Evolutionary conservation across 495 filamentous ascomycete genomes (phyloP).

Genomic region (Hypoxylon lenormandii): DNA sequence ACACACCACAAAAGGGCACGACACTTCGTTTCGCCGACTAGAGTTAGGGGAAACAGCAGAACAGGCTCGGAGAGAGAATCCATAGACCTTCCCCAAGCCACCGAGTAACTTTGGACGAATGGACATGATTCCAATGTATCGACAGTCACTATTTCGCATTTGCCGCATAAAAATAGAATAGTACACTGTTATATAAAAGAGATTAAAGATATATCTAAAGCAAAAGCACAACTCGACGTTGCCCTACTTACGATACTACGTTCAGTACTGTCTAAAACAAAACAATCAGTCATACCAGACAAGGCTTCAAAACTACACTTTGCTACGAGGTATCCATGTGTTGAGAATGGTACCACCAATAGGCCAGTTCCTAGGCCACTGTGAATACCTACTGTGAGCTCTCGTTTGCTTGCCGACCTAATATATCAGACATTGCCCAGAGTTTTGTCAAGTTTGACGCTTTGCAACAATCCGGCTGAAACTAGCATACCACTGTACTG

Average conservation of each 20-base stretch:
- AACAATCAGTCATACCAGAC: background rate
- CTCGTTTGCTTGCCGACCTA: conserved; percentile 30
- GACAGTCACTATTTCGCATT: background rate
- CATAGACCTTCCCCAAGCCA: background rate
- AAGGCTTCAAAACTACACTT: conserved; percentile 10
- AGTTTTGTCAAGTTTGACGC: conserved; percentile 7
- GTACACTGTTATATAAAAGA: background rate
- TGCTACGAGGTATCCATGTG: background rate
- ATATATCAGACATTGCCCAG: conserved; percentile 6
- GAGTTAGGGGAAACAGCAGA: background rate
- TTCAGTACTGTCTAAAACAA: conserved; percentile 4
- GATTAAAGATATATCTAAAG: background rate
- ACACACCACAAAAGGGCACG: background rate
- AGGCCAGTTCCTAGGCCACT: background rate
- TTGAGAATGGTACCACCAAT: too few species aligned
- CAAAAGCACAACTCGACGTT: conserved; percentile 20
- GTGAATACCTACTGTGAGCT: background rate
- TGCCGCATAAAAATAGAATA: background rate
- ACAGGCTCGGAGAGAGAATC: background rate
- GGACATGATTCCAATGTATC: background rate
- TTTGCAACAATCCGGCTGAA: background rate
- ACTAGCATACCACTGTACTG: background rate
- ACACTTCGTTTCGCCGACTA: background rate
- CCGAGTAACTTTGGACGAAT: background rate
- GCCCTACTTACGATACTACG: conserved; percentile 11